Evolutionary conservation across 2,329 filamentous ascomycete species (phyloP).

Genomic region (Neurospora crassa): DNA sequence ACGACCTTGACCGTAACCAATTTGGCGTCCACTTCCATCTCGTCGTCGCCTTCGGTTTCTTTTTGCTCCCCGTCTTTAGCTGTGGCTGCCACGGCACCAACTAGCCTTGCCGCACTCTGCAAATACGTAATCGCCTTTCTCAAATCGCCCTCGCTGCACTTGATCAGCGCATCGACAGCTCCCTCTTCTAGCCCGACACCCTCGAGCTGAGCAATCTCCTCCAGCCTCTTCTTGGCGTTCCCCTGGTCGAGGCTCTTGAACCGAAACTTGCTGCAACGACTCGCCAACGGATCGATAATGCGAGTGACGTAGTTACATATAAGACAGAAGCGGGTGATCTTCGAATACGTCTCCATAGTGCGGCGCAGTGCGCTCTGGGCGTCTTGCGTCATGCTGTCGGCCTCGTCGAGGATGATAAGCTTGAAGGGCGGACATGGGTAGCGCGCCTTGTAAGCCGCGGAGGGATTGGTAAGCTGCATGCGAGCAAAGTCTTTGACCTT

Average conservation of each 20-base stretch:
- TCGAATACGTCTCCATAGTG: slow-evolving; percentile 98
- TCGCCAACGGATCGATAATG: slow-evolving; percentile 93
- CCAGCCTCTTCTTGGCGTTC: slow-evolving; percentile 69
- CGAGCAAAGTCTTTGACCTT: slow-evolving; percentile 98
- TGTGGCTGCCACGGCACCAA: slow-evolving; percentile 56
- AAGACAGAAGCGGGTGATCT: slow-evolving; percentile 91
- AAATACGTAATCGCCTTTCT: slow-evolving; percentile 93
- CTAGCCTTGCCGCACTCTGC: slow-evolving; percentile 84
- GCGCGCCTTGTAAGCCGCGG: slow-evolving; percentile 54
- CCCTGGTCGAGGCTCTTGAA: slow-evolving; percentile 92
- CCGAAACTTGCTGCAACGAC: slow-evolving; percentile 89
- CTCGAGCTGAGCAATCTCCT: slow-evolving; percentile 75
- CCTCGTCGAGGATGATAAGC: slow-evolving; percentile 96
- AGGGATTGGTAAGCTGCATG: slow-evolving; percentile 81
- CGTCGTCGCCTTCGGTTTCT: slow-evolving; percentile 45
- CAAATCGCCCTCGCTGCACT: slow-evolving; percentile 86
- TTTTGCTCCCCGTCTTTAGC: slow-evolving; percentile 44
- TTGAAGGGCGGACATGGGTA: slow-evolving; percentile 98
- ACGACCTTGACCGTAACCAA: slow-evolving; percentile 68
- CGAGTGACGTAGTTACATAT: slow-evolving; percentile 98
- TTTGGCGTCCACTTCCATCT: slow-evolving; percentile 52
- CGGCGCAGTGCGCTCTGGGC: slow-evolving; percentile 89
- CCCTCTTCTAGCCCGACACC: slow-evolving; percentile 67
- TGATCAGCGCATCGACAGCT: slow-evolving; percentile 73
- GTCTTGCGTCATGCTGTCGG: slow-evolving; percentile 94